These are phyloP conservation scores for Podila horticola DNA, from an alignment of 192 early-diverging fungal genomes.

Conservation along the genomic window DNA sequence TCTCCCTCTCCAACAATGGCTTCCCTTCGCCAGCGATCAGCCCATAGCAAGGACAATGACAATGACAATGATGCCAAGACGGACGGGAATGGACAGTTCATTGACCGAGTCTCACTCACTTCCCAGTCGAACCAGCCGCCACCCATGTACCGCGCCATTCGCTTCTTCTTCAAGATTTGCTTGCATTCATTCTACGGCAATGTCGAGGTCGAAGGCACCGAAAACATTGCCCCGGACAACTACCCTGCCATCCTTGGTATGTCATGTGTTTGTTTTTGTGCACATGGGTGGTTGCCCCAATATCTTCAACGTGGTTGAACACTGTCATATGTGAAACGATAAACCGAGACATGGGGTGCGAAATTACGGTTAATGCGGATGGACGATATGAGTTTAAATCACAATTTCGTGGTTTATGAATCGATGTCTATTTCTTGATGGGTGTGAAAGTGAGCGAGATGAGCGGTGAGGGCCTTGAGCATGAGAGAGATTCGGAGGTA, in stretches of 20 bases:
- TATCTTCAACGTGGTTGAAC: too few relatives aligned
- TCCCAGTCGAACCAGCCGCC: conserved; percentile 16
- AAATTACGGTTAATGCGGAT: too few relatives aligned
- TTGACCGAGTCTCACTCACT: not conserved
- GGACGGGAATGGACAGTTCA: not conserved
- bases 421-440: too few relatives aligned
- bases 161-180: conserved; percentile 53
- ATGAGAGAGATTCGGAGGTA: not conserved
- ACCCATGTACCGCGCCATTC: conserved; percentile 43
- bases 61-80: not conserved
- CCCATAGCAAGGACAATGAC: not conserved
- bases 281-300: too few relatives aligned
- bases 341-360: too few relatives aligned
- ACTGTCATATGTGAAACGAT: too few relatives aligned
- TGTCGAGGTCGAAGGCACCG: conserved; percentile 53
- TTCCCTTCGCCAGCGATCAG: not conserved
- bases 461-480: not conserved
- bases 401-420: too few relatives aligned
- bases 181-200: conserved; percentile 52
- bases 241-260: conserved; percentile 53
- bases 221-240: conserved; percentile 53
- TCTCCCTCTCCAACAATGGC: not conserved
- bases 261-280: too few relatives aligned
- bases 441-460: not conserved
- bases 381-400: too few relatives aligned